Conservation (phyloP, 1,284 basidiomycete genomes). For the Xerocomus amazonicus region DNA sequence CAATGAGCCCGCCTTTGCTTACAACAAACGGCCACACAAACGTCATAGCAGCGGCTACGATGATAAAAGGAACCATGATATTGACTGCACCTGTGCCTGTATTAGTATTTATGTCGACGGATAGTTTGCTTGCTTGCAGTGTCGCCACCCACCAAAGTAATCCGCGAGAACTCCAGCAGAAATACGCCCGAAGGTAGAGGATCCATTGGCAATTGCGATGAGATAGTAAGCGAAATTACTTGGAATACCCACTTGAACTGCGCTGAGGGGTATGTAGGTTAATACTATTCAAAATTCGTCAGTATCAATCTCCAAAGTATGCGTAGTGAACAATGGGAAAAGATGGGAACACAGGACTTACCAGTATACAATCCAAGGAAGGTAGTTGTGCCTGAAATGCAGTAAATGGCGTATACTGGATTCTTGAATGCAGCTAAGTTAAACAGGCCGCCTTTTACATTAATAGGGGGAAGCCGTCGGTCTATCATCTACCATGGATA, state of each 20-base stretch:
- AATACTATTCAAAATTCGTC: constrained; percentile 33
- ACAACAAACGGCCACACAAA: constrained; percentile 45
- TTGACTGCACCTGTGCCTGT: constrained; percentile 36
- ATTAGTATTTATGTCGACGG: neutral
- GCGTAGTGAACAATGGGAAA: neutral
- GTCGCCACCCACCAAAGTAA: constrained; percentile 31
- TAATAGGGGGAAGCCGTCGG: constrained; percentile 40
- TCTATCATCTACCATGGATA: constrained; percentile 37
- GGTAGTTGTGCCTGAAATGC: constrained; percentile 39
- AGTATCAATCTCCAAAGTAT: constrained; percentile 3
- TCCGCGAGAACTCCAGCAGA: constrained; percentile 40
- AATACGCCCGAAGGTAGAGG: constrained; percentile 43
- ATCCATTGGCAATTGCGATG: constrained; percentile 45
- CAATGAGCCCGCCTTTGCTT: constrained; percentile 32
- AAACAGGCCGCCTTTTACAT: constrained; percentile 40
- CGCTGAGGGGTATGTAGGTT: constrained; percentile 47
- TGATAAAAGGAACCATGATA: constrained; percentile 40
- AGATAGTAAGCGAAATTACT: constrained; percentile 42
- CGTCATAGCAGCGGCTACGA: constrained; percentile 39
- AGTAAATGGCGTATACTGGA: constrained; percentile 39
- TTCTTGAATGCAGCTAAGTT: constrained; percentile 40
- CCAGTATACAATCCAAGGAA: constrained; percentile 64
- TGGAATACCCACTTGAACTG: constrained; percentile 36
- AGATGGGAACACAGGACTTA: constrained; percentile 21
- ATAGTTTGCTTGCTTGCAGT: neutral